Evolutionary conservation across 345 rosid genomes (phyloP).

Genomic region (Gossypium mustelinum): DNA sequence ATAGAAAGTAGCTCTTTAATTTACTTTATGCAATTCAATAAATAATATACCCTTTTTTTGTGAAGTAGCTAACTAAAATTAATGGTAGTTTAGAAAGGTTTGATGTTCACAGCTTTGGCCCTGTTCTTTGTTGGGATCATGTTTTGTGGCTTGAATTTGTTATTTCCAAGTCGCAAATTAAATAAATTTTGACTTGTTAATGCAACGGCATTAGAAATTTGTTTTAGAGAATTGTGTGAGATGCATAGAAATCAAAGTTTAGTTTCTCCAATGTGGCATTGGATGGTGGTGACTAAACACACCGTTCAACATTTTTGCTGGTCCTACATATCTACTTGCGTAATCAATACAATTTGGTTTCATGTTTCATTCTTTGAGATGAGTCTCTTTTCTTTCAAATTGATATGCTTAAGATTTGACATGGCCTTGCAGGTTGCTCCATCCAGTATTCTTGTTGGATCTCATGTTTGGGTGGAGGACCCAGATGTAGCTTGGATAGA

Average conservation of each 20-base stretch:
- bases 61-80: not conserved
- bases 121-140: not conserved
- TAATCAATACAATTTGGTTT: not conserved
- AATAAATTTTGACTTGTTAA: not conserved
- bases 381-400: not conserved
- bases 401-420: conserved; percentile 14
- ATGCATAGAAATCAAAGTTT: not conserved
- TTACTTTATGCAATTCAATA: not conserved
- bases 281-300: not conserved
- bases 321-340: not conserved
- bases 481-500: conserved; percentile 79
- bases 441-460: conserved; percentile 53
- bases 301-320: not conserved
- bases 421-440: conserved; percentile 46
- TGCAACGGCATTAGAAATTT: not conserved
- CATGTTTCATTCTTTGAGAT: conserved; percentile 13
- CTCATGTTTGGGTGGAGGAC: conserved; percentile 88
- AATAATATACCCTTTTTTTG: not conserved
- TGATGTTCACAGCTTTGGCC: not conserved
- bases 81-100: not conserved
- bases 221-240: too few species aligned
- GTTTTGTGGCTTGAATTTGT: conserved; percentile 4
- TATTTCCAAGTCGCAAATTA: not conserved
- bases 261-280: not conserved
- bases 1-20: not conserved